Conservation (phyloP, 805 yeast species). For the Saccharomycopsis amapae region DNA sequence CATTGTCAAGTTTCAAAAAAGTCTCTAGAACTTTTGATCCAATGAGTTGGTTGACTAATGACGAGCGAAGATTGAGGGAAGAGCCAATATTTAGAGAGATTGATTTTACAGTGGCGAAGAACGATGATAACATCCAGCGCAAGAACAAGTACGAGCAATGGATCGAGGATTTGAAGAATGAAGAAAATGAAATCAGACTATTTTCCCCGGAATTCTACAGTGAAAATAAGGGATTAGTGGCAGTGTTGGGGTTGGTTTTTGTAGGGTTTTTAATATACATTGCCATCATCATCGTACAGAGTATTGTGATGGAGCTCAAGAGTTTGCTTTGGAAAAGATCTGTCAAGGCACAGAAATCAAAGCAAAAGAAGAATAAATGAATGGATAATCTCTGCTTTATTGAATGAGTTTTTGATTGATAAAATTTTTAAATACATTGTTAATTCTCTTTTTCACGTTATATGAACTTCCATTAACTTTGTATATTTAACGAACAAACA, state of each 20-base stretch:
- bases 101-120: slow-evolving; percentile 50
- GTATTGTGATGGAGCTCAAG: neutral
- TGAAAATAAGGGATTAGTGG: slow-evolving; percentile 43
- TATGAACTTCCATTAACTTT: no score
- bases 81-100: slow-evolving; percentile 34
- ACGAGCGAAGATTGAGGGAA: slow-evolving; percentile 28
- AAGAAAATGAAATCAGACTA: slow-evolving; percentile 28
- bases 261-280: slow-evolving; percentile 7
- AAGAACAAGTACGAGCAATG: slow-evolving; percentile 34
- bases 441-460: no score
- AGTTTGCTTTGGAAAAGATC: neutral
- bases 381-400: neutral
- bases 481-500: no score
- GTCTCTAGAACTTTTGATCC: slow-evolving; percentile 27
- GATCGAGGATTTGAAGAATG: slow-evolving; percentile 46
- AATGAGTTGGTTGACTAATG: slow-evolving; percentile 28
- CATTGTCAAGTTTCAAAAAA: slow-evolving; percentile 24
- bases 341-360: neutral
- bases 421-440: no score
- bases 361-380: slow-evolving; percentile 8
- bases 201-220: slow-evolving; percentile 40
- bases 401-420: no score
- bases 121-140: slow-evolving; percentile 30
- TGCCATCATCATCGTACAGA: neutral
- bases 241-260: slow-evolving; percentile 28